These are phyloP conservation scores for Blastobotrys apis DNA, from an alignment of 1,139 yeast species.

Conservation along the genomic window DNA sequence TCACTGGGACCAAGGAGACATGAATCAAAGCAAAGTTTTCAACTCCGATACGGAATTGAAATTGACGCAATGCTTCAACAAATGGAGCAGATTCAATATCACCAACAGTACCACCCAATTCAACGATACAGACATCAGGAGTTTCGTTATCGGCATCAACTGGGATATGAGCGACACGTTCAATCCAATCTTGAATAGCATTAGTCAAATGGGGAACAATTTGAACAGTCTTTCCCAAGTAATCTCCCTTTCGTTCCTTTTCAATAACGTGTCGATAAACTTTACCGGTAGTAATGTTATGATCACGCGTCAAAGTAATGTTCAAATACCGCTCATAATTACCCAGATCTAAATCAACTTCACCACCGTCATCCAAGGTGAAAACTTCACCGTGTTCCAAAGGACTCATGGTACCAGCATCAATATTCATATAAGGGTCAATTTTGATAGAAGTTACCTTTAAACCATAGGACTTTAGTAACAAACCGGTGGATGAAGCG, in stretches of 20 bases:
- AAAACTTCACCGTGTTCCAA: slow-evolving; percentile 98
- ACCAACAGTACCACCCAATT: slow-evolving; percentile 98
- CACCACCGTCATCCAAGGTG: slow-evolving; percentile 97
- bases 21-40: slow-evolving; percentile 95
- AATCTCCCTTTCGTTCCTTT: slow-evolving; percentile 94
- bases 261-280: slow-evolving; percentile 92
- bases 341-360: slow-evolving; percentile 95
- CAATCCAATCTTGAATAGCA: slow-evolving; percentile 98
- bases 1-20: slow-evolving; percentile 94
- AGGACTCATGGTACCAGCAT: slow-evolving; percentile 99
- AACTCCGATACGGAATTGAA: slow-evolving; percentile 92
- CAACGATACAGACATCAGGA: slow-evolving; percentile 91
- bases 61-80: slow-evolving; percentile 97
- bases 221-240: slow-evolving; percentile 98
- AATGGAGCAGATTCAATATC: slow-evolving; percentile 98
- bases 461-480: slow-evolving; percentile 87
- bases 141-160: slow-evolving; percentile 88
- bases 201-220: slow-evolving; percentile 97
- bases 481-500: slow-evolving; percentile 93
- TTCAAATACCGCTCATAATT: slow-evolving; percentile 95
- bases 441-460: slow-evolving; percentile 96
- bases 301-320: slow-evolving; percentile 87
- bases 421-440: slow-evolving; percentile 98
- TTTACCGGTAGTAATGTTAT: slow-evolving; percentile 97
- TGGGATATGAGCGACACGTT: slow-evolving; percentile 83